Percentiles rank a stretch among this genome's conserved stretches.
Conservation (phyloP, 2,329 filamentous ascomycete species). For the Tympanopsis confertula region DNA sequence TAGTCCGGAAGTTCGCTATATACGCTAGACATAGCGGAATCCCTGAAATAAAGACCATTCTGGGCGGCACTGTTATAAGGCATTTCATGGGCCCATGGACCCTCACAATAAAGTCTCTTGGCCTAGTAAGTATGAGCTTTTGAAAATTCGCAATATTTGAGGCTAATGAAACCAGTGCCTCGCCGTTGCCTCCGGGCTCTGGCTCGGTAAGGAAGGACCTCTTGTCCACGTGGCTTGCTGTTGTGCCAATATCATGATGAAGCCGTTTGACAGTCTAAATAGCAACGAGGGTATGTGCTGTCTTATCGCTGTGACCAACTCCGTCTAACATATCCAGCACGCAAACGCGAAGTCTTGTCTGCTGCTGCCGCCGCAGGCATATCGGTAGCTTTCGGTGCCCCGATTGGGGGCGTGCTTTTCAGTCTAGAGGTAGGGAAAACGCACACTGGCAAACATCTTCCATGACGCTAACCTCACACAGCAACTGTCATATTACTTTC, state of each 20-base stretch:
- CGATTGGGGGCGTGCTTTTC: constrained; percentile 50
- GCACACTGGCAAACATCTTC: constrained; percentile 2
- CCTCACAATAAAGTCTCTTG: constrained; percentile 50
- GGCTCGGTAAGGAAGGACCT: constrained; percentile 61
- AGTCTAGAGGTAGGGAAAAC: constrained; percentile 44
- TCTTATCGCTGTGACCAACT: background rate
- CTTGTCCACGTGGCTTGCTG: constrained; percentile 60
- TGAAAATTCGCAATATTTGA: background rate
- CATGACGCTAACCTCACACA: constrained; percentile 13
- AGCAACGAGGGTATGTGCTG: constrained; percentile 41
- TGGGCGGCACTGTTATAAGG: constrained; percentile 57
- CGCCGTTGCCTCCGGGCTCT: constrained; percentile 56
- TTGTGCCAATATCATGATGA: constrained; percentile 58
- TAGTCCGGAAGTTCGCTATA: constrained; percentile 43
- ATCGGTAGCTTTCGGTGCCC: constrained; percentile 33
- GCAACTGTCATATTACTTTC: constrained; percentile 62
- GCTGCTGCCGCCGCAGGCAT: constrained; percentile 60
- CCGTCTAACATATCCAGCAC: constrained; percentile 25
- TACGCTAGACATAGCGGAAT: constrained; percentile 58
- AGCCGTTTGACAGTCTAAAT: constrained; percentile 45
- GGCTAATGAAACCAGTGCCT: constrained; percentile 33
- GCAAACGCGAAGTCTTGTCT: constrained; percentile 56
- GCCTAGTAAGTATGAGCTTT: constrained; percentile 30
- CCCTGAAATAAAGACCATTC: constrained; percentile 57
- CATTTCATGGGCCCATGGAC: constrained; percentile 57